Percentiles rank a stretch among this genome's conserved stretches.
These are phyloP conservation scores for Melaleuca alternifolia DNA, from an alignment of 345 rosid genomes.

Conservation along the genomic window DNA sequence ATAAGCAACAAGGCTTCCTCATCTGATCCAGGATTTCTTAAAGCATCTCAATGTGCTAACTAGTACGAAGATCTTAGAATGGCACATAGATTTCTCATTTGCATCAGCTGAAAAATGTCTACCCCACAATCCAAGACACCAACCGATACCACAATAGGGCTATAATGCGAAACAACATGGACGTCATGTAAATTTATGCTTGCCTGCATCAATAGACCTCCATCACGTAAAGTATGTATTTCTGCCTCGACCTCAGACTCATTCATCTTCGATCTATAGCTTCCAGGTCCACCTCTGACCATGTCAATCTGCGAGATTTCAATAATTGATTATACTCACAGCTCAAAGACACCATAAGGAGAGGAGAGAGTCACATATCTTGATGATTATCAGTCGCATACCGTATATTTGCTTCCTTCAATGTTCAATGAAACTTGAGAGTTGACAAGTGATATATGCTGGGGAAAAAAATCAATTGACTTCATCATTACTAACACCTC, in stretches of 20 bases:
- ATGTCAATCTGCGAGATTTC: slow-evolving; percentile 61
- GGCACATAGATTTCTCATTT: background rate
- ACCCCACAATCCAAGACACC: background rate
- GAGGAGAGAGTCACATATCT: background rate
- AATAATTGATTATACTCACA: background rate
- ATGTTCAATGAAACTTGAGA: slow-evolving; percentile 96
- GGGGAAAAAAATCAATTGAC: slow-evolving; percentile 13
- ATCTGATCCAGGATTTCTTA: background rate
- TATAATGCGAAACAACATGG: background rate
- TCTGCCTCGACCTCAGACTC: slow-evolving; percentile 88
- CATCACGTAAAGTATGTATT: slow-evolving; percentile 97
- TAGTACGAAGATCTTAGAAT: background rate
- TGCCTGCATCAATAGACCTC: slow-evolving; percentile 99
- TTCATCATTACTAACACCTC: background rate
- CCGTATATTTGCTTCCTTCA: slow-evolving; percentile 99
- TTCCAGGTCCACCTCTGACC: slow-evolving; percentile 93
- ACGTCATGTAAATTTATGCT: slow-evolving; percentile 8
- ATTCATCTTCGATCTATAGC: slow-evolving; percentile 83
- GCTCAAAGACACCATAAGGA: background rate
- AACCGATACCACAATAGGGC: background rate
- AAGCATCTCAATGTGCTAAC: background rate
- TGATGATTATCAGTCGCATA: slow-evolving; percentile 11
- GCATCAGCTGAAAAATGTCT: background rate
- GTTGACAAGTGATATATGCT: slow-evolving; percentile 96
- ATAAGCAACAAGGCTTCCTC: background rate